Conservation (phyloP, 495 filamentous ascomycete genomes). For the Hyaloscypha variabilis region DNA sequence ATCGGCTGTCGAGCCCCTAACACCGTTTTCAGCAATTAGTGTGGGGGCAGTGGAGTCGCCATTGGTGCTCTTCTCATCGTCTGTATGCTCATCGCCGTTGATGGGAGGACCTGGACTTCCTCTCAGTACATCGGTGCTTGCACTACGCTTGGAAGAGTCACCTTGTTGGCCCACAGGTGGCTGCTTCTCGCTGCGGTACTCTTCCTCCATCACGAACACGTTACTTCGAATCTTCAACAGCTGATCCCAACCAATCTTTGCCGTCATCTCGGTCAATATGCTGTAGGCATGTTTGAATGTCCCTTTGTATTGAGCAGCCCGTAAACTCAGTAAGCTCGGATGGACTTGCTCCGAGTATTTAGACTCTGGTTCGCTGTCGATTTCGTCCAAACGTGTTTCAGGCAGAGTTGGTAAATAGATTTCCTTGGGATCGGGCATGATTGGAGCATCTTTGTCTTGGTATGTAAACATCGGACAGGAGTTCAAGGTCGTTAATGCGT, state of each 20-base stretch:
- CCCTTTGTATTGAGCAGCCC: constrained; percentile 85
- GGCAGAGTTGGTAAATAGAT: constrained; percentile 83
- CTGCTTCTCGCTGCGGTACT: constrained; percentile 90
- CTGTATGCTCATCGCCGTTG: constrained; percentile 58
- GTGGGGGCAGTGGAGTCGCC: constrained; percentile 28
- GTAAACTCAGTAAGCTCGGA: constrained; percentile 80
- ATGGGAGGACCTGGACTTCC: constrained; percentile 63
- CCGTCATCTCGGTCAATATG: constrained; percentile 90
- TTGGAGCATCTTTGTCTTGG: constrained; percentile 93
- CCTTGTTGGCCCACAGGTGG: constrained; percentile 52
- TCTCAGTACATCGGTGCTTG: constrained; percentile 75
- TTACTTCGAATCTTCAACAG: constrained; percentile 90
- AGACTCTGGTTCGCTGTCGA: constrained; percentile 84
- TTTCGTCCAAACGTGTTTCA: constrained; percentile 93
- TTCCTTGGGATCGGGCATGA: constrained; percentile 88
- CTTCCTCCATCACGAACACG: constrained; percentile 99
- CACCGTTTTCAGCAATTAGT: constrained; percentile 32
- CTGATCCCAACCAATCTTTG: constrained; percentile 97
- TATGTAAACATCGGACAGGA: constrained; percentile 99
- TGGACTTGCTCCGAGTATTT: constrained; percentile 83
- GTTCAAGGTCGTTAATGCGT: constrained; percentile 92
- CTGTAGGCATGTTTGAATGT: constrained; percentile 95
- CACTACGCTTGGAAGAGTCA: constrained; percentile 60
- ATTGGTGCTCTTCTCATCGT: constrained; percentile 44
- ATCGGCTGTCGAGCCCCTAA: constrained; percentile 22